Evolutionary conservation across 768 basidiomycete species (phyloP).

Genomic region (Roridomyces roridus): DNA sequence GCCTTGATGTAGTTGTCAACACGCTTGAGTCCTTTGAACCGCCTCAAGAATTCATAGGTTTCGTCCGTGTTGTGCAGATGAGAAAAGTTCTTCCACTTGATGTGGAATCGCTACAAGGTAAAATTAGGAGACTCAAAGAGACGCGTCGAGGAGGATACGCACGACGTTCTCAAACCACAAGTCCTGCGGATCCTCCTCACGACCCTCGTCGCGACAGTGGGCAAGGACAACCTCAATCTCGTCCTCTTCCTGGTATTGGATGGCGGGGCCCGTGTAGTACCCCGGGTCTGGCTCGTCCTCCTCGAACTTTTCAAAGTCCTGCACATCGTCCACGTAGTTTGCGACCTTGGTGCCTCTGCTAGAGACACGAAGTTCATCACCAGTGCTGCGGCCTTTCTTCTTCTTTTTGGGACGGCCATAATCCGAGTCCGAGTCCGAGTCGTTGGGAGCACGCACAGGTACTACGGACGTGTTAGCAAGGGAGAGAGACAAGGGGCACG

Average conservation of each 20-base stretch:
- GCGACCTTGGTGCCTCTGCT: conserved; percentile 80
- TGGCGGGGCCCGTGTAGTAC: conserved; percentile 61
- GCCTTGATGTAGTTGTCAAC: conserved; percentile 99
- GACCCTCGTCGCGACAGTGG: conserved; percentile 86
- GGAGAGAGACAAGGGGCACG: conserved; percentile 13
- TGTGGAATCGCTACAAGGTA: conserved; percentile 83
- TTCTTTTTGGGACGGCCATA: conserved; percentile 91
- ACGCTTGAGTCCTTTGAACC: conserved; percentile 94
- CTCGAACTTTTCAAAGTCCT: conserved; percentile 76
- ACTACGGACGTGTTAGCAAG: conserved; percentile 36
- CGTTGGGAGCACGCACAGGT: conserved; percentile 58
- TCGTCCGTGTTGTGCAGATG: conserved; percentile 99
- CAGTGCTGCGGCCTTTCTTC: conserved; percentile 63
- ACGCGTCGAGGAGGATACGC: conserved; percentile 31
- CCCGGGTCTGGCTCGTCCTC: conserved; percentile 63
- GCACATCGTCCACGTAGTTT: conserved; percentile 84
- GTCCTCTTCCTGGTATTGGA: conserved; percentile 70
- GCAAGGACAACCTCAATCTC: conserved; percentile 93
- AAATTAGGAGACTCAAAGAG: conserved; percentile 14
- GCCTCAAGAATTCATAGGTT: conserved; percentile 93
- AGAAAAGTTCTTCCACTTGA: conserved; percentile 99
- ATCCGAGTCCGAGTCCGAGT: conserved; percentile 86
- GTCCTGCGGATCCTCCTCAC: conserved; percentile 77
- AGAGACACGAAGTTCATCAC: conserved; percentile 80
- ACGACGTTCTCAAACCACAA: conserved; percentile 90